phyloP scores from a whole-genome alignment of 2,329 filamentous ascomycete genomes.

The Apiospora arundinis region DNA sequence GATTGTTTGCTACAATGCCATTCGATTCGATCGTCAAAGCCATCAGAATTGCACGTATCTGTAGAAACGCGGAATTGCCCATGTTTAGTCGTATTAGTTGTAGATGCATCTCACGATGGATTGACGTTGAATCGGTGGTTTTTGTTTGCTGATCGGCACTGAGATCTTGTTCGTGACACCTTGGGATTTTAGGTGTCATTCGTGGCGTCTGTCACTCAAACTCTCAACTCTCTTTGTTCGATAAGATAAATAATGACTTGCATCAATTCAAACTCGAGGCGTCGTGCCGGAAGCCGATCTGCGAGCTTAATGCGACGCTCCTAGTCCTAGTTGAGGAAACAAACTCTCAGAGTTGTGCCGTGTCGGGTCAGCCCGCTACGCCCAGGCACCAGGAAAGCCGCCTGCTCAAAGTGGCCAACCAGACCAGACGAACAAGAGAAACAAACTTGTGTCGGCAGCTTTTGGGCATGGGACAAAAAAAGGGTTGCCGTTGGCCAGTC shows the following conservation, averaged over 20 bases:
- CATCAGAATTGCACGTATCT: not conserved
- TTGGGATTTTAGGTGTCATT: no score
- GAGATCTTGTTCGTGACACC: not conserved
- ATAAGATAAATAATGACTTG: not conserved
- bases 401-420: not conserved
- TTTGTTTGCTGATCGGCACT: constrained; percentile 5
- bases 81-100: not conserved
- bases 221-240: not conserved
- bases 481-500: not conserved
- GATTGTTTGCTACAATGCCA: not conserved
- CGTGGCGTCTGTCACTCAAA: no score
- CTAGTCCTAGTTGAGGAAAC: constrained; percentile 13
- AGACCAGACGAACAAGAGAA: constrained; percentile 11
- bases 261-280: not conserved
- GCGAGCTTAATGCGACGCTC: not conserved
- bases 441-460: not conserved
- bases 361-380: constrained; percentile 7
- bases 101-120: not conserved
- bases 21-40: not conserved
- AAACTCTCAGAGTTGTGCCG: not conserved
- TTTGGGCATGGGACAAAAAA: no score
- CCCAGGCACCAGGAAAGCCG: not conserved
- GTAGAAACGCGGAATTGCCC: not conserved
- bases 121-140: not conserved
- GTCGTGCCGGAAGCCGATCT: constrained; percentile 11